Base-by-base conservation (phyloP, 345 rosid species). In the Trapa incisa region DNA sequence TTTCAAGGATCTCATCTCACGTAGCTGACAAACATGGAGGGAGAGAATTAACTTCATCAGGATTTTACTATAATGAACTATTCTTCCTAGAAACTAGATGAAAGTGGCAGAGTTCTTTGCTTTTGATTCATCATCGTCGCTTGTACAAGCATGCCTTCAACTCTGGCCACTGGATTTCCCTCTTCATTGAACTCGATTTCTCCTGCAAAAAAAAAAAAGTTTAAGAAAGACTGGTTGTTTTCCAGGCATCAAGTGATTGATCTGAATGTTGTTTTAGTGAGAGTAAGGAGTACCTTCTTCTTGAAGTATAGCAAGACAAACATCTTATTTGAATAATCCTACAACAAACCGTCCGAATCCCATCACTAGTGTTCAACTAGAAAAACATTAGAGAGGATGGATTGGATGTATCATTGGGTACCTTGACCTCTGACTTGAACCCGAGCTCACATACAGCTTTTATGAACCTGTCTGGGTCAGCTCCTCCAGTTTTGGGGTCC, bases 291-390 rank as follows among this genome's bases (percentile, higher is more conserved):
- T 53, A 88, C 98, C 97, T 89, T 86, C 78, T 88, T 91, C 80
- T 80, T 78, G 75, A 89, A 94, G 78, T 91, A 75, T 17, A 91
- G 67, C 65, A 91, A 63, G 58, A 85, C 87, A 61, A 94, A 94
- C 97, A 94, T 91, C 82, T 89, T 94, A 63, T 91, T 94, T 0
- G 91, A 82, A 70, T 83, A 85, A 71, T 91, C 97, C 98, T 93
- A 87, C 79, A 22, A 22, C 29, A 72, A 6, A 47, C 38, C 32
- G 43, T 47, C 1, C 36, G 3, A 2, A 11, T 35, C 63, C 63
- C 61, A 66, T 74, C 47, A 75, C 69, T 52, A 10, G 53, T 15
- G 39, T 61, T 61, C 10, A 47, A 6, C 3, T 35, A 67, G 35
- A 33, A 70, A 38, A 50, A 11, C 4, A 53, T 47, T 4, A 14